Evolutionary conservation across 345 rosid genomes (phyloP).

Genomic region (Heritiera fomes): DNA sequence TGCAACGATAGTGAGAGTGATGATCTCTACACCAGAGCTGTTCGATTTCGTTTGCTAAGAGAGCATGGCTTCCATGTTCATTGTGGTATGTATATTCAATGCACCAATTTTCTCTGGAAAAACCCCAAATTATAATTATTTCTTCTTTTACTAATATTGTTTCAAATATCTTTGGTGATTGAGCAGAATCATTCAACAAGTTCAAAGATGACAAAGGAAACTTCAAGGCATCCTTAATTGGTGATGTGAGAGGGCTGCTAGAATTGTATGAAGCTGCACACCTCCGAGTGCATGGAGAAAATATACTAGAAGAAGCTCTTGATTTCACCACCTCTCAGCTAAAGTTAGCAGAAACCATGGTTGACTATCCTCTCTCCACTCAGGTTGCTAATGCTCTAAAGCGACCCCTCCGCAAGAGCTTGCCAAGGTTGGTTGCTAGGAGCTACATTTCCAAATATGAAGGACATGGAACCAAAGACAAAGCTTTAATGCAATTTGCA

Average conservation of each 20-base stretch:
- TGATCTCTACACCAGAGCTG: slow-evolving; percentile 14
- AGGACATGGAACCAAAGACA: not conserved
- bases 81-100: not conserved
- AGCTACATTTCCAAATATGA: slow-evolving; percentile 28
- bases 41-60: slow-evolving; percentile 34
- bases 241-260: slow-evolving; percentile 18
- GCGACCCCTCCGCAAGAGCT: slow-evolving; percentile 20
- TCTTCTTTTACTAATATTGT: not conserved
- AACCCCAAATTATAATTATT: too few species aligned
- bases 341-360: not conserved
- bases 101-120: too few species aligned
- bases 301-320: slow-evolving; percentile 27
- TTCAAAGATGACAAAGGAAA: slow-evolving; percentile 30
- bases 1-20: not conserved
- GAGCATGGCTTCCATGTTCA: slow-evolving; percentile 23
- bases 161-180: not conserved
- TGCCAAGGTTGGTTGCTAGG: slow-evolving; percentile 30
- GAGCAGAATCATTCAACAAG: slow-evolving; percentile 34
- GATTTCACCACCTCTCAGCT: slow-evolving; percentile 20
- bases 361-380: not conserved
- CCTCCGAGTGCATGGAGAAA: slow-evolving; percentile 26
- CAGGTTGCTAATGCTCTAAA: slow-evolving; percentile 25
- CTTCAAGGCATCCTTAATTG: slow-evolving; percentile 4
- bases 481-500: slow-evolving; percentile 27
- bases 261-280: slow-evolving; percentile 30